Percentiles rank a stretch among this genome's conserved stretches.
phyloP scores from a whole-genome alignment of 1,284 basidiomycete species.

The Trametes polyzona region DNA sequence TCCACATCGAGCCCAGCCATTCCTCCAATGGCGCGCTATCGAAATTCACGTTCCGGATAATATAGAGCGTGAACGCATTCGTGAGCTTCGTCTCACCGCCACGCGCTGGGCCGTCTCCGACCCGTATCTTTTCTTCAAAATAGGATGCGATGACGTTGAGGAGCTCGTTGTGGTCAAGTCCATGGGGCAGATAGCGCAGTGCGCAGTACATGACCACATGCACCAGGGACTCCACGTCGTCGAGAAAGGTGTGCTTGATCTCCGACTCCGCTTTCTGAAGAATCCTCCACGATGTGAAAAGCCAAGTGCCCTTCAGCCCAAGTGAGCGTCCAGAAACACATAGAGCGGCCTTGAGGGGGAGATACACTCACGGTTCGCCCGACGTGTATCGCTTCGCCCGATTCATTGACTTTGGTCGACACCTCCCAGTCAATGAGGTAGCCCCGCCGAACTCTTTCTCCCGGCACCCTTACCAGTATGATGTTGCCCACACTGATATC shows the following conservation, averaged over 20 bases:
- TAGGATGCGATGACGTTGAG: not conserved
- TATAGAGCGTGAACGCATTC: not conserved
- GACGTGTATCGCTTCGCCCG: too few relatives aligned
- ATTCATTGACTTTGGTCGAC: conserved; percentile 3
- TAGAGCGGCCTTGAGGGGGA: too few relatives aligned
- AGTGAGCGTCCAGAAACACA: not conserved
- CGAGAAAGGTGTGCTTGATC: not conserved
- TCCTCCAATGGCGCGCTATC: not conserved
- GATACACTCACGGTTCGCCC: not conserved
- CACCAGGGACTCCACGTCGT: conserved; percentile 23
- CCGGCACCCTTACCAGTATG: conserved; percentile 9
- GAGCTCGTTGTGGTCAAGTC: not conserved
- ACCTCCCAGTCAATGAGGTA: conserved; percentile 22
- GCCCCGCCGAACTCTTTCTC: not conserved
- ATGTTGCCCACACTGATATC: conserved; percentile 20
- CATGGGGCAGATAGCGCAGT: conserved; percentile 14
- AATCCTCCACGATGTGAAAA: conserved; percentile 6
- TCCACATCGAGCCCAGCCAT: conserved; percentile 11
- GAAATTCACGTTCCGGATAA: not conserved
- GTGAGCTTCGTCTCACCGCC: not conserved
- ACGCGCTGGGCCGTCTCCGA: not conserved
- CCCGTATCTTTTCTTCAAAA: not conserved
- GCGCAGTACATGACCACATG: conserved; percentile 18
- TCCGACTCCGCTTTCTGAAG: not conserved
- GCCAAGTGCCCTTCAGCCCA: conserved; percentile 15